Base-by-base conservation (phyloP, 495 filamentous ascomycete species). In the Aspergillus sclerotioniger region DNA sequence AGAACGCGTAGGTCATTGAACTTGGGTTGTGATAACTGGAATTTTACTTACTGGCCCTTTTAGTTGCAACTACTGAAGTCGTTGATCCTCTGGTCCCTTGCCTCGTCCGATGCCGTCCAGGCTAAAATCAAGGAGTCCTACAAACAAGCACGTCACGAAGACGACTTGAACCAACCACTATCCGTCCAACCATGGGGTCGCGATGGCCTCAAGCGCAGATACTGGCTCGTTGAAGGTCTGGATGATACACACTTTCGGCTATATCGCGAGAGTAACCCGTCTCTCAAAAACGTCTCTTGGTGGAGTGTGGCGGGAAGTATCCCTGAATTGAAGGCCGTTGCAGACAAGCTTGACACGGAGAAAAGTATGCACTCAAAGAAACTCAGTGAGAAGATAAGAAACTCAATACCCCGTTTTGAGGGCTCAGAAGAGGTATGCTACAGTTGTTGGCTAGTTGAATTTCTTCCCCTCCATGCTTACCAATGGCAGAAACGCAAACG, bases 141-240 rank as follows among this genome's bases (percentile, higher is more conserved):
- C 82, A 97, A 97, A 70, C 90, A 90, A 68, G 77, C 83, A 58
- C 88, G 92, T 48, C 89, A 92, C 61, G 90, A 96, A 55, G 91
- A 95, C 63, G 94, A 98, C 64, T 79, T 92, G 15, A 96, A 98
- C 70, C 91, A 96, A 60, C 90, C 90, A 15, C 80, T 98, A 16
- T 96, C 92, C 13, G 89, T 98, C 16, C 94, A 98, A 70, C 86
- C 91, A 3, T 98, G 94, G 94, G 94, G 94, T 8, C 80, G 85
- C 21, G 94, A 98, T 70, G 90, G 90, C 53, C 81, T 95, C 59
- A 96, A 95, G 74, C 85, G 95, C 31, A 82, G 90, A 54, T 98
- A 96, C 72, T 98, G 88, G 82, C 80, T 98, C 32, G 85, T 98
- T 55, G 94, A 98, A 70, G 94, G 94, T 12, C 85, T 88, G 63